Percentiles rank a stretch among this genome's conserved stretches.
Evolutionary conservation across 208 protist species (phyloP).

Genomic region (Leishmania braziliensis): DNA sequence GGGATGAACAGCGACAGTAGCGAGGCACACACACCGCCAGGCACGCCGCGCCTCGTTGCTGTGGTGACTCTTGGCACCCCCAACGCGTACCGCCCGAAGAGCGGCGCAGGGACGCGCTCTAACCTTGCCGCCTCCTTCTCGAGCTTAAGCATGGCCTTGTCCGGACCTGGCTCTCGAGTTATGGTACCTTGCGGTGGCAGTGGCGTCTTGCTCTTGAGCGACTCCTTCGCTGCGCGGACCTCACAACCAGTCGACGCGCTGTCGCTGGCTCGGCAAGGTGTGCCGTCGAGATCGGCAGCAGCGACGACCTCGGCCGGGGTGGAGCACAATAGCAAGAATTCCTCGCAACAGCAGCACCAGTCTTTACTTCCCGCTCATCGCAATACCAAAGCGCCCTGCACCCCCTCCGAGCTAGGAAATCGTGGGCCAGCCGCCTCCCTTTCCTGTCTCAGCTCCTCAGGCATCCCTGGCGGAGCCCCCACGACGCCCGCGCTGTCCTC

Average conservation of each 20-base stretch:
- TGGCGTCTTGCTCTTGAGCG: not conserved
- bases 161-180: not conserved
- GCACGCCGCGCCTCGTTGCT: slow-evolving; percentile 9
- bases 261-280: slow-evolving; percentile 1
- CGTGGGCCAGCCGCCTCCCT: not conserved
- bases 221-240: slow-evolving; percentile 5
- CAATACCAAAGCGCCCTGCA: not conserved
- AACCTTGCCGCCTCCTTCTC: slow-evolving; percentile 12
- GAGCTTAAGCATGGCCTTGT: slow-evolving; percentile 1
- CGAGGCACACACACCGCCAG: not conserved
- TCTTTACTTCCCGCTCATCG: not conserved
- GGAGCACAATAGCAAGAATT: not conserved
- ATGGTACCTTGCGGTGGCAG: not conserved
- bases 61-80: slow-evolving; percentile 32
- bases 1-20: not conserved
- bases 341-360: not conserved
- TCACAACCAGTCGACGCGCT: not conserved
- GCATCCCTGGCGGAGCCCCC: not conserved
- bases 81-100: slow-evolving; percentile 16
- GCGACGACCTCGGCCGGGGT: not conserved
- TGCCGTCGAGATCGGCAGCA: not conserved
- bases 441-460: not conserved
- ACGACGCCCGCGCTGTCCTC: not conserved
- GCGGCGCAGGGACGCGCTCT: not conserved
- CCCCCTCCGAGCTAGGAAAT: not conserved